Percentiles rank a stretch among this genome's conserved stretches.
Evolutionary conservation across 148 eudicot species (phyloP).

Genomic region (Amaranthus palmeri): DNA sequence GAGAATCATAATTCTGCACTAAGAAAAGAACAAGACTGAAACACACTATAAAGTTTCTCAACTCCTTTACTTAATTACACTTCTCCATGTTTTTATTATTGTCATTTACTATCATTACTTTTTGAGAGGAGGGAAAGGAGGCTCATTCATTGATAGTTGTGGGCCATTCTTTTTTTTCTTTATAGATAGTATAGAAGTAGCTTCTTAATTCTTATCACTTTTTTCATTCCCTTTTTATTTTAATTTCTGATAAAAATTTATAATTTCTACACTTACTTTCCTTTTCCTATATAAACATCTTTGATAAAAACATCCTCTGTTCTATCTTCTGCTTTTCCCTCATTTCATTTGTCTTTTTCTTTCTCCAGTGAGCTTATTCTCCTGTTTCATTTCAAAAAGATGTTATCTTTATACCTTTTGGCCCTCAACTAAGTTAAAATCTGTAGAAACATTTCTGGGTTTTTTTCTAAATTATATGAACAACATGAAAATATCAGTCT

Average conservation of each 20-base stretch:
- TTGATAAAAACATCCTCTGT: constrained; percentile 11
- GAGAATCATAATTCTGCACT: constrained; percentile 24
- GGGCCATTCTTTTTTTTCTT: background rate
- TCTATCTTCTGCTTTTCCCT: background rate
- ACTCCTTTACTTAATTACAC: constrained; percentile 15
- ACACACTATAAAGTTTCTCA: constrained; percentile 2
- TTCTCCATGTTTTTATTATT: background rate
- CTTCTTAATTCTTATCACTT: background rate
- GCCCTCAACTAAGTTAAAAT: background rate
- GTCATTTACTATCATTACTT: constrained; percentile 10
- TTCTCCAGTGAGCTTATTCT: constrained; percentile 1
- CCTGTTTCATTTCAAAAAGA: background rate
- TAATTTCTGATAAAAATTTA: too few relatives aligned
- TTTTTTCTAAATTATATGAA: background rate
- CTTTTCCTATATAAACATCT: background rate
- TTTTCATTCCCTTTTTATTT: too few relatives aligned
- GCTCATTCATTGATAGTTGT: constrained; percentile 18
- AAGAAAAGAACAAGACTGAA: constrained; percentile 22
- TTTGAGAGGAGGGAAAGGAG: background rate
- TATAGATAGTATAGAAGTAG: too few relatives aligned
- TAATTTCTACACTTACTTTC: constrained; percentile 2
- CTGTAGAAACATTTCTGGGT: background rate
- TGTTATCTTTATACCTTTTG: background rate
- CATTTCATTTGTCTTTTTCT: background rate
- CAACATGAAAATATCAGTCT: constrained; percentile 3